Conservation (phyloP, 805 yeast genomes). For the Spathaspora girioi region DNA sequence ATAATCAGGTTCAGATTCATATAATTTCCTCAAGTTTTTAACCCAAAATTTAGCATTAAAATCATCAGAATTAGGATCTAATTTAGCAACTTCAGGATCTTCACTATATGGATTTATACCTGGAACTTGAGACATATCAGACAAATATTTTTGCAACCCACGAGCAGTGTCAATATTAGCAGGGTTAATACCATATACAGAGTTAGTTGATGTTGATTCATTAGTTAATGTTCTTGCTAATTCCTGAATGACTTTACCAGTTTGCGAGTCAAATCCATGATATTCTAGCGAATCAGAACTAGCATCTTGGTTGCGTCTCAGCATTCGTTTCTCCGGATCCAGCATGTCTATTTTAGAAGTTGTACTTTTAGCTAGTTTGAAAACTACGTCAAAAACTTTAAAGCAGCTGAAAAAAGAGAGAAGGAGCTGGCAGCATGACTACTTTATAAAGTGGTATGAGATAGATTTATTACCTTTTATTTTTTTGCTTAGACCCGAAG, state of each 20-base stretch:
- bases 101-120: slow-evolving; percentile 39
- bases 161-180: slow-evolving; percentile 18
- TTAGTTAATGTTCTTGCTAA: slow-evolving; percentile 43
- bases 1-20: slow-evolving; percentile 54
- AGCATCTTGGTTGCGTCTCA: not conserved
- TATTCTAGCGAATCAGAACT: slow-evolving; percentile 12
- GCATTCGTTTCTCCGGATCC: not conserved
- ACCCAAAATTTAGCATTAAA: slow-evolving; percentile 67
- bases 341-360: not conserved
- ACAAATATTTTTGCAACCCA: slow-evolving; percentile 34
- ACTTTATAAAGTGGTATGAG: too few relatives aligned
- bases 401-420: too few relatives aligned
- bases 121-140: slow-evolving; percentile 52
- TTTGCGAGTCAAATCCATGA: slow-evolving; percentile 33
- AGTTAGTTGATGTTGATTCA: too few relatives aligned
- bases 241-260: slow-evolving; percentile 30
- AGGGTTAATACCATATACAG: not conserved
- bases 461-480: too few relatives aligned
- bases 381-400: too few relatives aligned
- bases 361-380: too few relatives aligned
- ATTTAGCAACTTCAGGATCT: slow-evolving; percentile 26
- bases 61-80: slow-evolving; percentile 58
- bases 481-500: too few relatives aligned
- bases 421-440: too few relatives aligned
- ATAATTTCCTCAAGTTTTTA: slow-evolving; percentile 54